These are phyloP conservation scores for Nakazawaea populi DNA, from an alignment of 805 yeast species.

Conservation along the genomic window DNA sequence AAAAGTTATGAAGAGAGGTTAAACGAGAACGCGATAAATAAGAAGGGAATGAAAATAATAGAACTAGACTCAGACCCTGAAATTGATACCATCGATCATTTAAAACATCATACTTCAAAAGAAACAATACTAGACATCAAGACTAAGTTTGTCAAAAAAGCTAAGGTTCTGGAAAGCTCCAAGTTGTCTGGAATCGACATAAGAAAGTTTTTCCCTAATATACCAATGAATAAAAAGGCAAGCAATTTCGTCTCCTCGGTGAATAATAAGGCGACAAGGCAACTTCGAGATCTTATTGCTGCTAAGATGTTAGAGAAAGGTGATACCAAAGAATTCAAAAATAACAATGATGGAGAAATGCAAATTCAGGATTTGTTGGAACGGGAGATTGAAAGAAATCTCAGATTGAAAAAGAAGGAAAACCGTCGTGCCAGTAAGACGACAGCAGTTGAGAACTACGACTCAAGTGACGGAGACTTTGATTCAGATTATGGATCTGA, in stretches of 20 bases:
- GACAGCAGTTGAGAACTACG: slow-evolving; percentile 11
- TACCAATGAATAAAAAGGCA: not conserved
- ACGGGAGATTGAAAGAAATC: slow-evolving; percentile 16
- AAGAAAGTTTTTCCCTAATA: slow-evolving; percentile 2
- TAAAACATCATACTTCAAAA: slow-evolving; percentile 12
- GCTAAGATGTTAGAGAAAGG: slow-evolving; percentile 12
- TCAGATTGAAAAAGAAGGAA: slow-evolving; percentile 11
- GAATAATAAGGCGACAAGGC: slow-evolving; percentile 11
- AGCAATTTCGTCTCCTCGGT: not conserved
- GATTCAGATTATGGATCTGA: slow-evolving; percentile 17
- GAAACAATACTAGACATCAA: slow-evolving; percentile 12
- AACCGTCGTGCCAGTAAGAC: slow-evolving; percentile 10
- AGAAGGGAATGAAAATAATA: slow-evolving; percentile 7
- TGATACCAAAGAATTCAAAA: slow-evolving; percentile 1
- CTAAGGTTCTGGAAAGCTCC: not conserved
- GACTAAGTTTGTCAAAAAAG: slow-evolving; percentile 10
- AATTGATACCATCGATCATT: slow-evolving; percentile 5
- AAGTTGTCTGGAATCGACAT: not conserved
- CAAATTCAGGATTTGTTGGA: slow-evolving; percentile 17
- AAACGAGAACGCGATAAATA: slow-evolving; percentile 10
- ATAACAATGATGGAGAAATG: slow-evolving; percentile 10
- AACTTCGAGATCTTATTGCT: slow-evolving; percentile 13
- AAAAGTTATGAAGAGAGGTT: slow-evolving; percentile 6
- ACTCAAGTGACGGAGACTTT: slow-evolving; percentile 15
- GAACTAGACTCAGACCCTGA: slow-evolving; percentile 14